Conservation (phyloP, 2,329 filamentous ascomycete genomes). For the Trichoderma polysporum region DNA sequence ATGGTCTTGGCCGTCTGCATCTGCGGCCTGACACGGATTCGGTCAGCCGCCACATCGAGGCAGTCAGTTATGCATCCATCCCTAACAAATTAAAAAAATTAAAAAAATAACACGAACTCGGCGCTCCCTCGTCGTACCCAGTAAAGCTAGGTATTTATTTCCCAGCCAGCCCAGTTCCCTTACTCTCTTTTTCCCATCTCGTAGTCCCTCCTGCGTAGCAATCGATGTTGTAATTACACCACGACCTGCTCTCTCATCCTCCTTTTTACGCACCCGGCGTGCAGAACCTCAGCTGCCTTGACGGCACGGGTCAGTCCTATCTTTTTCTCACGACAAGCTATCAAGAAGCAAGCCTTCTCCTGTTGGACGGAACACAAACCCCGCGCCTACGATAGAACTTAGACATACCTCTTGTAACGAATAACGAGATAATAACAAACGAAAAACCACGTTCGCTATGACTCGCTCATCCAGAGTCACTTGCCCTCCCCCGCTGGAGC, state of each 20-base stretch:
- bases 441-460: conserved; percentile 12
- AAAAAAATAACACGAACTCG: not conserved
- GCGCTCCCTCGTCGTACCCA: not conserved
- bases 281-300: conserved; percentile 22
- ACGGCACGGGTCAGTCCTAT: conserved; percentile 18
- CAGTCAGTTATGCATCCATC: conserved; percentile 5
- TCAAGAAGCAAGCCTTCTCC: conserved; percentile 17
- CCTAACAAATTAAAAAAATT: not conserved
- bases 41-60: conserved; percentile 16
- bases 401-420: not conserved
- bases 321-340: not conserved
- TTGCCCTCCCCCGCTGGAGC: conserved; percentile 13
- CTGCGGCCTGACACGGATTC: conserved; percentile 19
- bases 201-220: not conserved
- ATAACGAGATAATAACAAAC: not conserved
- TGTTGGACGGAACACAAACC: not conserved
- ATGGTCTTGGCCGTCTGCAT: conserved; percentile 17
- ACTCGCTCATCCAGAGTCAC: conserved; percentile 8
- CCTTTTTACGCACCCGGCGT: conserved; percentile 19
- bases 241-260: not conserved
- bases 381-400: not conserved
- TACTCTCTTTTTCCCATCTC: not conserved
- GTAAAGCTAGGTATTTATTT: conserved; percentile 5
- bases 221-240: not conserved
- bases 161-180: not conserved